Evolutionary conservation across 768 basidiomycete species (phyloP), one percentile per base, ranked within the genome.

Genomic region (Boletus barrowsii): DNA sequence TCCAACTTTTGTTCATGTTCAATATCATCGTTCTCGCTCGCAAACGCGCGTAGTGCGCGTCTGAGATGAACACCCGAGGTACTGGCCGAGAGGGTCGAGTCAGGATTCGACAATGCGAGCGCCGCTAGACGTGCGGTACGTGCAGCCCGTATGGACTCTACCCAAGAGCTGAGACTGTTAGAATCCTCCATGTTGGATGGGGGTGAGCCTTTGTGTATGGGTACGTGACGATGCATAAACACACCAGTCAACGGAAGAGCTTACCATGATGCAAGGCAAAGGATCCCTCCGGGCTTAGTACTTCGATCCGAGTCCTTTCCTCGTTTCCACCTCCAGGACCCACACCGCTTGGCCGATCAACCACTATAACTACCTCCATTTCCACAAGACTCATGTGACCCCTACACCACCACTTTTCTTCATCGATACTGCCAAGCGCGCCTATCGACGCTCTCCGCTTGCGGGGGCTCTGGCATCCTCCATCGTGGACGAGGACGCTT

Each of bases 51-150:
- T 11, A 93, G 69, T 0, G 81, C 81, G 5, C 83, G 81, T 37
- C 90, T 81, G 15, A 93, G 75, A 63, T 93, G 90, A 36, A 84
- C 79, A 1, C 83, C 90, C 0, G 88, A 87, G 2, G 84, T 70
- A 0, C 89, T 91, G 0, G 88, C 87, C 0, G 89, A 90, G 24
- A 93, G 76, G 0, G 90, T 93, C 9, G 90, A 90, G 66, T 92
- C 83, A 5, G 89, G 88, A 61, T 88, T 81, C 32, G 81, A 88
- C 51, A 82, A 70, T 57, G 86, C 87, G 29, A 92, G 74, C 0
- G 86, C 83, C 20, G 79, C 75, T n/a, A 93, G 77, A n/a, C 85
- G 73, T 40, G 85, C 78, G 3, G 80, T 74, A 65, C 91, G 92
- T 37, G 90, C 83, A 51, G 78, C 76, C 33, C 90, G 78, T 46